A percentile compares a stretch with the other conserved stretches of the same genome.
Evolutionary conservation across 2,329 filamentous ascomycete species (phyloP).

Genomic region (Penicillium sp.): DNA sequence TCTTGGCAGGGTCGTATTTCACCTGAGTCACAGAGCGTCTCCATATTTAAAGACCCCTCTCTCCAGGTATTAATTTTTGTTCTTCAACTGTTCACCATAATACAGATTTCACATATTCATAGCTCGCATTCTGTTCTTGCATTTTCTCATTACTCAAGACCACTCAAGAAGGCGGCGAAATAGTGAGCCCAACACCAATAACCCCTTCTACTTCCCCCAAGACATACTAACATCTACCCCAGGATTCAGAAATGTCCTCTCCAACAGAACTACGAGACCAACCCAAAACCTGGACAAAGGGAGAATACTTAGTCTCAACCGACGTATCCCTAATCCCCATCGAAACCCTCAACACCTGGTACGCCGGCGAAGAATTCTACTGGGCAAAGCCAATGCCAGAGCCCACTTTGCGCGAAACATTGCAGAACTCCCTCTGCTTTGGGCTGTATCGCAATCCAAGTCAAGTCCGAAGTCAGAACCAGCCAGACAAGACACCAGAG

Average conservation of each 20-base stretch:
- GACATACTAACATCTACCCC: neutral
- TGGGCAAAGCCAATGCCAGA: slow-evolving; percentile 7
- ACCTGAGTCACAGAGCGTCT: neutral
- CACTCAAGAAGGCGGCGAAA: neutral
- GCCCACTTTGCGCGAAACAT: neutral
- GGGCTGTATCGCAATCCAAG: neutral
- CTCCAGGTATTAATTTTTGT: neutral
- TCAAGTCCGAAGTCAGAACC: neutral
- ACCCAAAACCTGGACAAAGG: slow-evolving; percentile 3
- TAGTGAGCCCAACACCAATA: neutral
- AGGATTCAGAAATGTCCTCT: neutral
- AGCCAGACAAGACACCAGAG: neutral
- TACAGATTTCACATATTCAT: too few species aligned
- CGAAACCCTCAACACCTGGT: slow-evolving; percentile 3
- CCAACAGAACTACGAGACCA: neutral
- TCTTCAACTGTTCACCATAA: neutral
- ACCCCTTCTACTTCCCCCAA: too few species aligned
- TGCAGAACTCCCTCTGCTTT: slow-evolving; percentile 4
- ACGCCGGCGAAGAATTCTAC: slow-evolving; percentile 5
- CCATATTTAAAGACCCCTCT: neutral
- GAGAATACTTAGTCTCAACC: slow-evolving; percentile 2
- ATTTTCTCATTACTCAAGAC: too few species aligned
- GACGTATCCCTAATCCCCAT: slow-evolving; percentile 1
- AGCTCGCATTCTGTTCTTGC: neutral
- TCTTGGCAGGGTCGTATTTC: neutral